Evolutionary conservation across 495 filamentous ascomycete genomes (phyloP).

Genomic region (Talaromyces thailandensis): DNA sequence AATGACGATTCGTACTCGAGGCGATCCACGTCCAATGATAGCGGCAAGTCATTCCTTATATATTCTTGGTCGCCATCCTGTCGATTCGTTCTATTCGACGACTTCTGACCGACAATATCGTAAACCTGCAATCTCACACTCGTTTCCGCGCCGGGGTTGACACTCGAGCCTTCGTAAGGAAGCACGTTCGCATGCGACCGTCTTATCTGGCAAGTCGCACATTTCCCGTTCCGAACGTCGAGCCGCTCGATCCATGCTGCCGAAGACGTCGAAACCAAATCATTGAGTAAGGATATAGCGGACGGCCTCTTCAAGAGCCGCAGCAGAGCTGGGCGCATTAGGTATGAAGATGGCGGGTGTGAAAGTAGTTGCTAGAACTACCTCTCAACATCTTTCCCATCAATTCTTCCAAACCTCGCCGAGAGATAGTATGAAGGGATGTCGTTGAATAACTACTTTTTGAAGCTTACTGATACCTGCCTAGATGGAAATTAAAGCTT

Average conservation of each 20-base stretch:
- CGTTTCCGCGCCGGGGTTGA: not conserved
- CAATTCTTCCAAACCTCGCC: not conserved
- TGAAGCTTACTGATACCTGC: not conserved
- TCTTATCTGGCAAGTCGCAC: constrained; percentile 22
- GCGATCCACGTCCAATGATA: constrained; percentile 18
- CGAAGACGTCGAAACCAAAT: constrained; percentile 23
- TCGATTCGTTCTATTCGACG: not conserved
- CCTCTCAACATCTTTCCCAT: not conserved
- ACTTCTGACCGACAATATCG: not conserved
- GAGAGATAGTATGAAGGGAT: not conserved
- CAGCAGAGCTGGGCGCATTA: constrained; percentile 46
- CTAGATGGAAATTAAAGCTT: not conserved
- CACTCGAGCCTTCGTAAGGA: not conserved
- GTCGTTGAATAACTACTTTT: not conserved
- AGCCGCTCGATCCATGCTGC: constrained; percentile 28
- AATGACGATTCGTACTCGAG: constrained; percentile 45
- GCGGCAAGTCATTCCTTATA: not conserved
- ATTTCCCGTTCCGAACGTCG: constrained; percentile 16
- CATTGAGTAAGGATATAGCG: constrained; percentile 38
- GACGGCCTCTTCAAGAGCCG: constrained; percentile 45
- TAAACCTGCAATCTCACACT: constrained; percentile 6
- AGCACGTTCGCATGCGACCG: not conserved
- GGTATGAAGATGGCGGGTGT: constrained; percentile 11
- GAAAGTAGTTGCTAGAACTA: not conserved
- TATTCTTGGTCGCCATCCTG: not conserved